These are phyloP conservation scores for Amylostereum areolatum DNA, from an alignment of 1,284 basidiomycete species.

Conservation along the genomic window DNA sequence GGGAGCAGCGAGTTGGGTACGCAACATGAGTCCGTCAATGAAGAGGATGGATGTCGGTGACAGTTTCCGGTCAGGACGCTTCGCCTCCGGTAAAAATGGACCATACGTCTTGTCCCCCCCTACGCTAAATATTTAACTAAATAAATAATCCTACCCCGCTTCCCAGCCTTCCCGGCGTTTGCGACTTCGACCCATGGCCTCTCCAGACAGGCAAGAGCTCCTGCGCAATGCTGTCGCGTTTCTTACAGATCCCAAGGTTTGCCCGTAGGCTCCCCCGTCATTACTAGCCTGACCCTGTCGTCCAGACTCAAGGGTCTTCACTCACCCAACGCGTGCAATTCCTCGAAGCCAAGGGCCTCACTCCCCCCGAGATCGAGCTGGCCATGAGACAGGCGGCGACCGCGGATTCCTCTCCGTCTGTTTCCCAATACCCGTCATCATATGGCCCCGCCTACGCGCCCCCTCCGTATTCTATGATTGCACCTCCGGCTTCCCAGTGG, in stretches of 20 bases:
- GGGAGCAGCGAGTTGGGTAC: constrained; percentile 41
- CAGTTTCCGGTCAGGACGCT: no score
- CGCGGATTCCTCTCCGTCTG: constrained; percentile 17
- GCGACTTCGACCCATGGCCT: constrained; percentile 29
- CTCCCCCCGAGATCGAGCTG: constrained; percentile 79
- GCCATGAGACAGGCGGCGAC: constrained; percentile 66
- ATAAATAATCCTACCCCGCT: constrained; percentile 6
- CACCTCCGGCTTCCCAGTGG: constrained; percentile 46
- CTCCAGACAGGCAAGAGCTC: constrained; percentile 63
- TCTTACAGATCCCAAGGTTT: constrained; percentile 70
- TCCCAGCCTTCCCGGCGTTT: constrained; percentile 1
- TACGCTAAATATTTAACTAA: neutral
- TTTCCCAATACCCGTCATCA: constrained; percentile 26
- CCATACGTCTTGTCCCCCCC: no score
- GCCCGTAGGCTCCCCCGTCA: constrained; percentile 7
- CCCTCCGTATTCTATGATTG: constrained; percentile 32
- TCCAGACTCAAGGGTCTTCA: constrained; percentile 67
- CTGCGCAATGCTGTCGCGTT: constrained; percentile 78
- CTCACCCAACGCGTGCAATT: constrained; percentile 87
- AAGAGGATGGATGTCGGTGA: neutral
- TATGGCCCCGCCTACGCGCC: constrained; percentile 37
- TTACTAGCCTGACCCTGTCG: constrained; percentile 6
- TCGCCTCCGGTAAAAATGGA: no score
- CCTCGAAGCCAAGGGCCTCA: constrained; percentile 90
- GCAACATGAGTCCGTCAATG: constrained; percentile 26